Evolutionary conservation across 2,329 filamentous ascomycete genomes (phyloP), one percentile per base, ranked within the genome.

Genomic region (Cordyceps farinosa): DNA sequence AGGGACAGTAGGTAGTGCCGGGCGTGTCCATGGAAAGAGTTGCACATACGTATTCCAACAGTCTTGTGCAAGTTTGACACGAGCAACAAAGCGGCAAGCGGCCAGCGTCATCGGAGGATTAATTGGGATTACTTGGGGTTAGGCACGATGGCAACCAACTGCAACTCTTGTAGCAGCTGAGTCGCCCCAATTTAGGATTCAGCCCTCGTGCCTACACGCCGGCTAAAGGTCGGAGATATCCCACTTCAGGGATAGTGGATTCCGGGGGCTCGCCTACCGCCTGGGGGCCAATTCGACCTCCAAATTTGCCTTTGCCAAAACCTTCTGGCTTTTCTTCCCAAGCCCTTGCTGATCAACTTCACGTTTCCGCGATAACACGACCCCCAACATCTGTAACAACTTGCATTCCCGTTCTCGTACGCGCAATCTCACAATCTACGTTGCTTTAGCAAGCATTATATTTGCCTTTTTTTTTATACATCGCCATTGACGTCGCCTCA

Each of bases 301-400:
- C 71, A 73, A 72, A 70, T 72, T 74, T 74, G 67, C 67, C 67
- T 69, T 67, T 69, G 66, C 67, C 67, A 61, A 67, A 71, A 73
- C 70, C 69, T 73, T 67, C 71, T 71, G 73, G 70, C 74, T 76
- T 75, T 71, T 67, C 67, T 66, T 66, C 70, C 69, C 45, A 36
- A 65, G 45, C 54, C 53, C 63, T 17, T 47, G 40, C 53, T 63
- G 42, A 52, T 44, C 38, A 30, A 59, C 52, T 52, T 58, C 51
- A 63, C 56, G 47, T 45, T 61, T 44, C 29, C 62, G 57, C 44
- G 68, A 69, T 67, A 66, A 66, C 69, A 70, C 71, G 64, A 69
- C 66, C 70, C 65, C 64, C 66, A 69, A 67, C 67, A 58, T 65
- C 47, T 64, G 62, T 64, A 61, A 51, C 42, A 55, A n/a, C 42